Base-by-base conservation (phyloP, 768 basidiomycete species). In the Russula ochroleuca region DNA sequence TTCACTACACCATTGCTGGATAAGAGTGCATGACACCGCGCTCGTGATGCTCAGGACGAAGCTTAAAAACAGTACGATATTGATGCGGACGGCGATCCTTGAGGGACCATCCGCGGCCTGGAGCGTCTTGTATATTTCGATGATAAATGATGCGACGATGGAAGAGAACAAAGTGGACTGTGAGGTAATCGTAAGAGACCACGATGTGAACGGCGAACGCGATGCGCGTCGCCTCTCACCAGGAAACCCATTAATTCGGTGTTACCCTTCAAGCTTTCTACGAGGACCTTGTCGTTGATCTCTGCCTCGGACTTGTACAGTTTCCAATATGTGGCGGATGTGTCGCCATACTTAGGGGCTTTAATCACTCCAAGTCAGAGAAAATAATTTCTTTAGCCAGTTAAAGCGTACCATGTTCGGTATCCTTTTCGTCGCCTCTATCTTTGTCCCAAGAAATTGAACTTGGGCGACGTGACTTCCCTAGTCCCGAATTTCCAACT, bases 101-200 rank as follows among this genome's bases (percentile, higher is more conserved):
- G 61, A 15, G 5, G 65, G 33, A 19, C 45, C 8, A 10, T 40
- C 43, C 8, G 0, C 4, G 17, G 6, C 58, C 14, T 48, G 52
- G 17, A 69, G 45, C 0, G 9, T 50, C 40, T 66, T 54, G 52
- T 69, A 69, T 48, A 51, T 61, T 49, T 69, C 59, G 40, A 69
- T 57, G 41, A 69, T 58, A 35, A 69, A 69, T 28, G 62, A 56
- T 31, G 68, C 61, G n/a, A 67, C 58, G 23, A 61, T 69, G 17
- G 65, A 56, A 14, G 69, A 67, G 51, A 69, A 69, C 11, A 69
- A 21, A 11, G 4, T 28, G 33, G 23, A 59, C 63, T 64, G 11
- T 15, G 23, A 41, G 8, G 11, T 31, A 38, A 40, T 33, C 5
- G 8, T 48, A 41, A 54, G 52, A 48, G 9, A 47, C 7, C 10